Evolutionary conservation across 257 asterid species (phyloP).

Genomic region (Schizonepeta tenuifolia): DNA sequence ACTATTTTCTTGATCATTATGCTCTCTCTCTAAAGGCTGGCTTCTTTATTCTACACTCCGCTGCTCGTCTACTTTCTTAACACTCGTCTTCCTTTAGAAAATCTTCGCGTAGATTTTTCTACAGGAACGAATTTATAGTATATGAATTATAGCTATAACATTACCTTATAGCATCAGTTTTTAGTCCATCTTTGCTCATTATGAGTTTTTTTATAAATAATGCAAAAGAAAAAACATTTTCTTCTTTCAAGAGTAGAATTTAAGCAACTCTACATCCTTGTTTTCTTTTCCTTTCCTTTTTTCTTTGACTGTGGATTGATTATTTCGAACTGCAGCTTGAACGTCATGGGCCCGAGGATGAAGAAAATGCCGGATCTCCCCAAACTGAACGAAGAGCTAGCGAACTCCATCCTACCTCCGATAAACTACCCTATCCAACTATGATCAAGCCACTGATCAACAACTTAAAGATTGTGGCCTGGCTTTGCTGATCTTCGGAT

Average conservation of each 20-base stretch:
- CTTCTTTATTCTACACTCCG: neutral
- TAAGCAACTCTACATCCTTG: neutral
- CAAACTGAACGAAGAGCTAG: conserved; percentile 68
- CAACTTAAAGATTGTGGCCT: conserved; percentile 21
- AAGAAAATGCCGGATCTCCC: conserved; percentile 80
- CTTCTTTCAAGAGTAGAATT: neutral
- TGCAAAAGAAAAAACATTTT: neutral
- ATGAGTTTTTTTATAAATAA: neutral
- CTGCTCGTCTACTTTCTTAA: too few species aligned
- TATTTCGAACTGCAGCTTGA: conserved; percentile 50
- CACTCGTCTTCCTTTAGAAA: neutral
- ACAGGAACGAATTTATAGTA: too few species aligned
- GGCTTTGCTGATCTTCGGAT: conserved; percentile 9
- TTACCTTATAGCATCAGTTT: neutral
- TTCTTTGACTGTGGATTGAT: neutral
- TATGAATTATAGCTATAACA: too few species aligned
- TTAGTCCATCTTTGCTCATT: neutral
- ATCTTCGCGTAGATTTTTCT: too few species aligned
- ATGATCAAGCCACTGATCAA: too few species aligned
- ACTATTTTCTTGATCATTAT: neutral
- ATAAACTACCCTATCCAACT: conserved; percentile 46
- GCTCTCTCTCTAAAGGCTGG: too few species aligned
- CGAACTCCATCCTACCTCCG: conserved; percentile 66
- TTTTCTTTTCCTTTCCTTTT: neutral
- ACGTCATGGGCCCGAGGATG: conserved; percentile 53